Evolutionary conservation across 768 basidiomycete genomes (phyloP).

Genomic region (Tricholoma hemisulphureum): DNA sequence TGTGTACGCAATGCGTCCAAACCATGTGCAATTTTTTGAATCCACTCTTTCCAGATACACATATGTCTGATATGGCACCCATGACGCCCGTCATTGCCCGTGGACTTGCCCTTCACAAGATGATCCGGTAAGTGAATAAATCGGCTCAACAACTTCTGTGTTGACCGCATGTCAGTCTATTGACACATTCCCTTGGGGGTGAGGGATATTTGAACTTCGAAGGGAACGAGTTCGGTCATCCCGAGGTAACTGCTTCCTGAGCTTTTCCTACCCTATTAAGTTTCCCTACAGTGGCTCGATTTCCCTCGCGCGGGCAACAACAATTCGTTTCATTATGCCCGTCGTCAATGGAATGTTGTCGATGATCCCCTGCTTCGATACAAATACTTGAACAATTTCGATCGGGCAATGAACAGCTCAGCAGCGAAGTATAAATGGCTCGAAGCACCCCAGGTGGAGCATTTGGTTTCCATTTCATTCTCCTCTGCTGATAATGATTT

Average conservation of each 20-base stretch:
- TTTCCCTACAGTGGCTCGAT: slow-evolving; percentile 93
- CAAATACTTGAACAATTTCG: slow-evolving; percentile 91
- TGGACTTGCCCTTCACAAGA: slow-evolving; percentile 92
- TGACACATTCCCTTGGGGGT: slow-evolving; percentile 91
- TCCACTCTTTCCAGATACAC: slow-evolving; percentile 57
- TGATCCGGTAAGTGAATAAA: slow-evolving; percentile 72
- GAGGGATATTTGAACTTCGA: slow-evolving; percentile 99
- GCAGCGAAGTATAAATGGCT: slow-evolving; percentile 88
- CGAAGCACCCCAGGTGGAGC: slow-evolving; percentile 63
- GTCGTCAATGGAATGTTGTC: slow-evolving; percentile 94
- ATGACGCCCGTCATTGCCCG: slow-evolving; percentile 85
- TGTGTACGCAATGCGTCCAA: slow-evolving; percentile 71
- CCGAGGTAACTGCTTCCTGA: slow-evolving; percentile 60
- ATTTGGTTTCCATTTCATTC: slow-evolving; percentile 3
- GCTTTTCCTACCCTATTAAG: neutral
- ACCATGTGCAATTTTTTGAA: neutral
- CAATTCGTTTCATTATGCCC: slow-evolving; percentile 95
- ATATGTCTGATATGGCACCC: slow-evolving; percentile 87
- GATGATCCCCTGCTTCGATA: slow-evolving; percentile 89
- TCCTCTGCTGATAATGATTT: slow-evolving; percentile 3
- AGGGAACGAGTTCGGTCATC: slow-evolving; percentile 98
- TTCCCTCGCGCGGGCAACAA: slow-evolving; percentile 96
- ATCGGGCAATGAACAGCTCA: slow-evolving; percentile 84
- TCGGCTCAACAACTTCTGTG: neutral
- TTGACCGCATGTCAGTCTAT: slow-evolving; percentile 50